Evolutionary conservation across 805 yeast species (phyloP), one percentile per base, ranked within the genome.

Genomic region (Ogataea pilisensis): DNA sequence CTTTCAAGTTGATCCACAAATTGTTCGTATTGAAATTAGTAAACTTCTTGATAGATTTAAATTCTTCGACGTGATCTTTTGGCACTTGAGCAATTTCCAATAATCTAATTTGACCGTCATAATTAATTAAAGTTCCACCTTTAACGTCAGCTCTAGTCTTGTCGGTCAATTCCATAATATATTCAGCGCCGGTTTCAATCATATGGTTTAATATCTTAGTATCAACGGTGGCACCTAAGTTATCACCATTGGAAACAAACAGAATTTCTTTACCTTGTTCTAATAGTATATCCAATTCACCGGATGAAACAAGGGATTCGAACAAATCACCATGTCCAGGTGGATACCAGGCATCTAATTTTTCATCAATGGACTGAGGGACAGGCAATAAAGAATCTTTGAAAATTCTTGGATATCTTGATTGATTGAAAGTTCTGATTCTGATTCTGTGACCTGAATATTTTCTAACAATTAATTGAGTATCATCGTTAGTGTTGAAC

Each of bases 241-340:
- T 93, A 67, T 93, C 99, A 70, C 97, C 97, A 66, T 93, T 93
- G 46, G 98, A 91, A 34, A 93, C 97, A 58, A 93, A 93, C 59
- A 93, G 72, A 46, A 87, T 74, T 70, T 93, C 99, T 72, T 93
- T 88, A 54, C 99, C 99, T 61, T 87, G 91, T 39, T 82, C 87
- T 49, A 93, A 73, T 50, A 93, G 76, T 46, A 84, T 80, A 61
- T 93, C 98, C 51, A 93, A 75, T 61, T 91, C 93, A 45, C 99
- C 99, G 11, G 95, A 82, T 43, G 86, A 79, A 45, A 85, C 81
- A 60, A 93, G 73, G 18, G 93, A 73, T 70, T 93, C 99, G 54
- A 90, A 93, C 64, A 93, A 71, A 69, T 93, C 99, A 69, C 99
- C 99, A 66, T 93, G 99, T 39, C 99, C 99, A n/a, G 99, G 99